Conservation (phyloP, 1,139 yeast genomes). For the Magnusiomyces fungicola region DNA sequence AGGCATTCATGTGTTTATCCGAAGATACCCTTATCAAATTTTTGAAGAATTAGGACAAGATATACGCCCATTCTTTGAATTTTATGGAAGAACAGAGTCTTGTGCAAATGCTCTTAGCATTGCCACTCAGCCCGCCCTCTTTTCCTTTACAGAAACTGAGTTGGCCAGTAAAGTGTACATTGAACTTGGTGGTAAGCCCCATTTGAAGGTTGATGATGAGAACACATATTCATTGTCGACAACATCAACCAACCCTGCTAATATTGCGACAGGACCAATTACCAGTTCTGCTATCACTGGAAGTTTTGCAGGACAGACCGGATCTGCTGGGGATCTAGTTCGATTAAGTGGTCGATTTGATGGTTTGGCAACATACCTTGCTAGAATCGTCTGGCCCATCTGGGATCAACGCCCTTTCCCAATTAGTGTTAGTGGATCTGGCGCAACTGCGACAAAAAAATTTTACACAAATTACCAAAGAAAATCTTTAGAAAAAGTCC, state of each 20-base stretch:
- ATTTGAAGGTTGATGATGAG: conserved; percentile 29
- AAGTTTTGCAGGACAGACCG: conserved; percentile 1
- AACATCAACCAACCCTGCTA: not conserved
- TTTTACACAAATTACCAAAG: conserved; percentile 18
- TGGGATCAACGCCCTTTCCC: conserved; percentile 70
- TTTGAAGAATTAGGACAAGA: conserved; percentile 64
- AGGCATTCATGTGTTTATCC: conserved; percentile 69
- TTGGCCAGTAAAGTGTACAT: conserved; percentile 47
- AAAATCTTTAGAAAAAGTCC: conserved; percentile 26
- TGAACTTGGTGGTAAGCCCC: conserved; percentile 44
- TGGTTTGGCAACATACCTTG: conserved; percentile 74
- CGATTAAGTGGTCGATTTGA: conserved; percentile 86
- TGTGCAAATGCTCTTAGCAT: conserved; percentile 81
- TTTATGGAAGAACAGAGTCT: conserved; percentile 65
- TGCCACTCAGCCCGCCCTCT: conserved; percentile 50
- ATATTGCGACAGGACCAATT: not conserved
- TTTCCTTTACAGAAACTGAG: conserved; percentile 31
- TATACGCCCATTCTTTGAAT: conserved; percentile 42
- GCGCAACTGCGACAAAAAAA: conserved; percentile 5
- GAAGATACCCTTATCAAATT: conserved; percentile 72
- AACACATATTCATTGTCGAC: conserved; percentile 18
- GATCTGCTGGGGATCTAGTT: conserved; percentile 41
- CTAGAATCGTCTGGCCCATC: conserved; percentile 67
- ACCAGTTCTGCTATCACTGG: conserved; percentile 5
- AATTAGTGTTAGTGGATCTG: conserved; percentile 35